These are phyloP conservation scores for Endoconidiophora laricicola DNA, from an alignment of 2,329 filamentous ascomycete genomes.

Conservation along the genomic window DNA sequence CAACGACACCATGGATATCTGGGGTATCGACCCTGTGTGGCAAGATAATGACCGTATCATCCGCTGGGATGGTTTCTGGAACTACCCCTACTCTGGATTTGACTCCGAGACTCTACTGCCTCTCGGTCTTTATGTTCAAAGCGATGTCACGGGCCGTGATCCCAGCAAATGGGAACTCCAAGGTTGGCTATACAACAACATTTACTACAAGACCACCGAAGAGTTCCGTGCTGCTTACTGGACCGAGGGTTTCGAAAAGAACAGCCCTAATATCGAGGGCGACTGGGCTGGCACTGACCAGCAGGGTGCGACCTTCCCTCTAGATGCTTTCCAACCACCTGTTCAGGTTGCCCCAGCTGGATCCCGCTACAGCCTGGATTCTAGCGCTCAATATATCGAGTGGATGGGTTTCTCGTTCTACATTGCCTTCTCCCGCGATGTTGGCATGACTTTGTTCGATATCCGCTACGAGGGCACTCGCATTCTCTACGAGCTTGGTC, in stretches of 20 bases:
- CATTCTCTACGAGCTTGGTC: slow-evolving; percentile 34
- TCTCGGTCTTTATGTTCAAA: slow-evolving; percentile 28
- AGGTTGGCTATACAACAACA: slow-evolving; percentile 25
- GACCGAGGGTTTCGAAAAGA: slow-evolving; percentile 22
- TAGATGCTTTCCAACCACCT: slow-evolving; percentile 22
- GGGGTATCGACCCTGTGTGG: slow-evolving; percentile 21
- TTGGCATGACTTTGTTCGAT: slow-evolving; percentile 31
- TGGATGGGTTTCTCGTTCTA: slow-evolving; percentile 39
- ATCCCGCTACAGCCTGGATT: slow-evolving; percentile 27
- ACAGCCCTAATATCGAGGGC: slow-evolving; percentile 20
- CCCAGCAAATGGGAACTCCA: slow-evolving; percentile 25
- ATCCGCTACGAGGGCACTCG: slow-evolving; percentile 33
- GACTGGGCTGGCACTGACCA: slow-evolving; percentile 22
- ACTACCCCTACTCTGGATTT: slow-evolving; percentile 21
- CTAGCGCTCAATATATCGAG: slow-evolving; percentile 28
- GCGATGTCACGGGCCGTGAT: slow-evolving; percentile 29
- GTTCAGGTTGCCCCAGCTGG: slow-evolving; percentile 23
- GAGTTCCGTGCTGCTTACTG: slow-evolving; percentile 23
- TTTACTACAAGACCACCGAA: slow-evolving; percentile 22
- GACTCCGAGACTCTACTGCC: slow-evolving; percentile 25
- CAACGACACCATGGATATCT: slow-evolving; percentile 19
- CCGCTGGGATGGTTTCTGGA: slow-evolving; percentile 25
- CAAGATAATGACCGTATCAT: slow-evolving; percentile 26
- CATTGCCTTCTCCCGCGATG: slow-evolving; percentile 26
- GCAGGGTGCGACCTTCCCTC: slow-evolving; percentile 20